phyloP scores from a whole-genome alignment of 108 stramenopile genomes.

The Pseudonitzschia pungens region DNA sequence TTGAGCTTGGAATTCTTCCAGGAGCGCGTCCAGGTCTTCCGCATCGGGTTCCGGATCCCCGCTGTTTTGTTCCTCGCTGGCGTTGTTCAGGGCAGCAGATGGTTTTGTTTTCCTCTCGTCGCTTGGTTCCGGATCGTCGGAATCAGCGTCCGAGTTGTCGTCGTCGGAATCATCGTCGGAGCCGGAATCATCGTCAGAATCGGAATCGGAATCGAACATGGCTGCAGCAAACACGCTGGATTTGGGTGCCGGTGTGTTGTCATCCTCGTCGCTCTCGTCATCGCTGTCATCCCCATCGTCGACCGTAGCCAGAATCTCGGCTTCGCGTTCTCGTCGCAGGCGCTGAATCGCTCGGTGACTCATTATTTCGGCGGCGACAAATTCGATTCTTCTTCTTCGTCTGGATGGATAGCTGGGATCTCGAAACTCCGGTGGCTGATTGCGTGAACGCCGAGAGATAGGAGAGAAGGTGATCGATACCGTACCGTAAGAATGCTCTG shows the following conservation, averaged over 20 bases:
- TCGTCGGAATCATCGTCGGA: slow-evolving; percentile 40
- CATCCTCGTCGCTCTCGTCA: not conserved
- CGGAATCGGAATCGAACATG: slow-evolving; percentile 24
- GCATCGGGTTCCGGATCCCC: slow-evolving; percentile 18
- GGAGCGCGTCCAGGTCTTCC: slow-evolving; percentile 55
- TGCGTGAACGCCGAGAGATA: no score
- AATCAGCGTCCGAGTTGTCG: not conserved
- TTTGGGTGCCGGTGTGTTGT: slow-evolving; percentile 10
- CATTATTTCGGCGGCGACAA: no score
- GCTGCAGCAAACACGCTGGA: slow-evolving; percentile 18
- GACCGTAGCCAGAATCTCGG: not conserved
- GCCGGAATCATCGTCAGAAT: slow-evolving; percentile 28
- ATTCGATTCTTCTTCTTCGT: no score
- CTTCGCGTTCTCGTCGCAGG: slow-evolving; percentile 60
- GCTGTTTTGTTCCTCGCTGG: slow-evolving; percentile 15
- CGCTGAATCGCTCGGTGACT: slow-evolving; percentile 67
- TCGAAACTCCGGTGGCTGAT: no score
- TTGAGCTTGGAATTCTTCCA: slow-evolving; percentile 49
- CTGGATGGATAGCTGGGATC: no score
- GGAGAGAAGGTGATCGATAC: no score
- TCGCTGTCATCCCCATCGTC: slow-evolving; percentile 14
- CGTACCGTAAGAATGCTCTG: no score
- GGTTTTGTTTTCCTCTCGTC: slow-evolving; percentile 11
- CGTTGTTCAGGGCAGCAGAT: not conserved
- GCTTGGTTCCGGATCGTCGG: not conserved